phyloP scores from a whole-genome alignment of 2,329 filamentous ascomycete genomes.

The Chaetomium olivaceum region DNA sequence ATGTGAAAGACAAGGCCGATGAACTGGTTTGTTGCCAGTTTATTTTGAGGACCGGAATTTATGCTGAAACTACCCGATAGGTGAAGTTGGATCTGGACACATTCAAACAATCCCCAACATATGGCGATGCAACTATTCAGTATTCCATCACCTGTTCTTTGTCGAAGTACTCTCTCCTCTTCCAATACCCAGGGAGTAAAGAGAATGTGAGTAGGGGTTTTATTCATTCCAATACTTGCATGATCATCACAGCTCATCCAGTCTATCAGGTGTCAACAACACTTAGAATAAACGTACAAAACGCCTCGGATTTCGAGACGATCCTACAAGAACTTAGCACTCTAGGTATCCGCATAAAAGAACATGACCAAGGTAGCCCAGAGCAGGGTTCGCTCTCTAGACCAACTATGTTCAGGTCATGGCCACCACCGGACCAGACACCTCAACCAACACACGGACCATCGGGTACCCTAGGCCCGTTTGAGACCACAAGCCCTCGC shows the following conservation, averaged over 20 bases:
- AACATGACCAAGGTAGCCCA: conserved; percentile 2
- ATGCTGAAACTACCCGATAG: conserved; percentile 6
- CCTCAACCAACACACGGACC: background rate
- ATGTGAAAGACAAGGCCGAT: conserved; percentile 33
- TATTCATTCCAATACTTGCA: background rate
- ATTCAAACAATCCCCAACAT: conserved; percentile 17
- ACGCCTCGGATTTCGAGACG: conserved; percentile 20
- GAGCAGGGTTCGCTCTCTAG: background rate
- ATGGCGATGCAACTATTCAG: background rate
- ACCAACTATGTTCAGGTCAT: background rate
- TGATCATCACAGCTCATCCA: background rate
- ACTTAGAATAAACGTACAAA: conserved; percentile 22
- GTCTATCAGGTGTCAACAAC: conserved; percentile 10
- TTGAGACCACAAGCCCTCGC: conserved; percentile 13
- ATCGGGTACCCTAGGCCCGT: conserved; percentile 1
- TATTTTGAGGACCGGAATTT: too few species aligned
- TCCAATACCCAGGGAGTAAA: conserved; percentile 23
- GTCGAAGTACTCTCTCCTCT: conserved; percentile 20
- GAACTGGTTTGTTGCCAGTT: conserved; percentile 25
- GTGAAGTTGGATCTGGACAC: conserved; percentile 28
- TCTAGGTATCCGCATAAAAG: conserved; percentile 18
- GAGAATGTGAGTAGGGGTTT: conserved; percentile 9
- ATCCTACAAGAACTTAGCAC: conserved; percentile 22
- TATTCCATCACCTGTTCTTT: conserved; percentile 17
- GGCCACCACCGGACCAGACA: background rate